Conservation (phyloP, 208 protist genomes). For the Porcisia hertigi region DNA sequence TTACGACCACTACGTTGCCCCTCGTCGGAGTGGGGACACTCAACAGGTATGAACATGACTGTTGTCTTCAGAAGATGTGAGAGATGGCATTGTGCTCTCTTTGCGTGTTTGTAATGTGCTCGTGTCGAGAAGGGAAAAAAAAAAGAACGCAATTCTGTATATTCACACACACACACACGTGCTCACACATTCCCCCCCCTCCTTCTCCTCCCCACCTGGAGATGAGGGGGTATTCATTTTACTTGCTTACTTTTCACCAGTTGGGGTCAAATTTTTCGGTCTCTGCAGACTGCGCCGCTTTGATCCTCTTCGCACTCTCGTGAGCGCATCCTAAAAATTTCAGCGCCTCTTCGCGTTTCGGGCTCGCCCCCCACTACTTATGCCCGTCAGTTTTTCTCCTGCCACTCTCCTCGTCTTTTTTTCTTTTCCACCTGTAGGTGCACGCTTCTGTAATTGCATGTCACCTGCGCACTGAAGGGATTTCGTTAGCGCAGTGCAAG, state of each 20-base stretch:
- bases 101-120: no score
- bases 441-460: neutral
- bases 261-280: no score
- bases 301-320: neutral
- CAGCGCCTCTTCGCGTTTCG: neutral
- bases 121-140: no score
- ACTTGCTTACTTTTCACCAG: no score
- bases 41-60: neutral
- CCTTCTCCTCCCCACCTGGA: no score
- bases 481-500: neutral
- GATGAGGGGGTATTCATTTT: no score
- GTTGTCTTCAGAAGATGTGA: neutral
- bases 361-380: neutral
- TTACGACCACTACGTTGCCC: slow-evolving; percentile 76
- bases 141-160: no score
- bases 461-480: no score
- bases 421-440: neutral
- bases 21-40: slow-evolving; percentile 23
- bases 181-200: neutral
- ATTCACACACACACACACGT: neutral
- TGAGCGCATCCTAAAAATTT: neutral
- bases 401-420: slow-evolving; percentile 7
- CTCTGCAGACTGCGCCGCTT: no score
- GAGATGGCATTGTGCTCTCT: no score
- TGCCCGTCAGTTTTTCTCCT: neutral